Evolutionary conservation across 306 rosid genomes (phyloP).

Genomic region (Malus asiatica): DNA sequence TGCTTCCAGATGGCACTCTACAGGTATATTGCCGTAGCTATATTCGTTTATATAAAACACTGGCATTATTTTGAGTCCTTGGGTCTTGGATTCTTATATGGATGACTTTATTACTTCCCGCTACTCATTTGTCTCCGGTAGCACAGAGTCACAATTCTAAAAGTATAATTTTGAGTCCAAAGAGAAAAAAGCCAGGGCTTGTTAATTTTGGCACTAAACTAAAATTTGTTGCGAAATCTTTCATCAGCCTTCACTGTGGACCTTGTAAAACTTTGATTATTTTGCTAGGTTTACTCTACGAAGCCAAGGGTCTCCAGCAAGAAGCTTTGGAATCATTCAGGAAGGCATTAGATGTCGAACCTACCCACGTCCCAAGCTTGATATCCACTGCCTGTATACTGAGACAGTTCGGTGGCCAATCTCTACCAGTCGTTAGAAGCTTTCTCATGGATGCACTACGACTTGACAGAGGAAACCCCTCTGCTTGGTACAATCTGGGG

Average conservation of each 20-base stretch:
- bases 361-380: conserved; percentile 71
- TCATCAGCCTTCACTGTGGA: not conserved
- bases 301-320: conserved; percentile 65
- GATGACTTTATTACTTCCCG: not conserved
- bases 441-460: conserved; percentile 74
- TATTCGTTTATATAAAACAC: not conserved
- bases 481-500: conserved; percentile 94
- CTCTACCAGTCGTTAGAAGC: conserved; percentile 63
- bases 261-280: not conserved
- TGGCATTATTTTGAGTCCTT: not conserved
- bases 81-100: not conserved
- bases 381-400: conserved; percentile 69
- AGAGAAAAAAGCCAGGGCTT: not conserved
- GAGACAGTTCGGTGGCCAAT: conserved; percentile 59
- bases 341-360: conserved; percentile 70
- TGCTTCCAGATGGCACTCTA: conserved; percentile 79
- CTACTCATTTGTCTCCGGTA: not conserved
- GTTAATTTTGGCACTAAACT: not conserved
- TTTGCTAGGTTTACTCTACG: conserved; percentile 53
- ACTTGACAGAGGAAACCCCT: conserved; percentile 63
- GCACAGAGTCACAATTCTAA: not conserved
- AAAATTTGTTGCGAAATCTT: not conserved
- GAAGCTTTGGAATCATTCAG: conserved; percentile 67
- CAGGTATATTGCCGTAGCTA: conserved; percentile 35
- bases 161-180: not conserved